These are phyloP conservation scores for Russula dissimulans DNA, from an alignment of 768 basidiomycete species.

Conservation along the genomic window DNA sequence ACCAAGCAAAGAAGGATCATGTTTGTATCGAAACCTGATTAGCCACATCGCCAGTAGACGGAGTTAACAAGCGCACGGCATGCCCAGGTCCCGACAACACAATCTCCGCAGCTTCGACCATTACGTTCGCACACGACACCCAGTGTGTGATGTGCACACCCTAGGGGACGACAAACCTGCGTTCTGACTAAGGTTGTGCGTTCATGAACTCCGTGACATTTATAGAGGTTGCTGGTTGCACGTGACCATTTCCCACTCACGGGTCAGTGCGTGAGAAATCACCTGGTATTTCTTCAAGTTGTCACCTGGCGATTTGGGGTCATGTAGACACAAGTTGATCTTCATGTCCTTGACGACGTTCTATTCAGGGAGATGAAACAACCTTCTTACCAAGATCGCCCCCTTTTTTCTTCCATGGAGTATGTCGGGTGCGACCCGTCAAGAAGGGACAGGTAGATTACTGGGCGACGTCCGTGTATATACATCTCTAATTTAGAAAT, in stretches of 20 bases:
- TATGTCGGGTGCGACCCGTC: constrained; percentile 59
- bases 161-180: background rate
- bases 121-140: constrained; percentile 9
- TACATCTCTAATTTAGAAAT: background rate
- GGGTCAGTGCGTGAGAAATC: constrained; percentile 49
- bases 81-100: constrained; percentile 52
- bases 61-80: constrained; percentile 43
- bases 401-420: constrained; percentile 30
- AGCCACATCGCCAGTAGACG: constrained; percentile 43
- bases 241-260: constrained; percentile 1
- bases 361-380: constrained; percentile 45
- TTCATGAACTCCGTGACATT: constrained; percentile 6
- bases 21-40: constrained; percentile 62
- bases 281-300: background rate
- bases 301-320: constrained; percentile 71
- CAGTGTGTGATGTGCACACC: constrained; percentile 3
- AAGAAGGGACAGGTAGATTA: constrained; percentile 24
- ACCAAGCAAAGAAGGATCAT: background rate
- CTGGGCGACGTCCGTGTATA: background rate
- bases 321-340: background rate
- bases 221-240: constrained; percentile 8
- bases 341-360: constrained; percentile 38
- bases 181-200: background rate
- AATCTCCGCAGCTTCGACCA: constrained; percentile 39
- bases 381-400: constrained; percentile 62